Base-by-base conservation (phyloP, 352 stramenopile species). In the Pythium coloratum region DNA sequence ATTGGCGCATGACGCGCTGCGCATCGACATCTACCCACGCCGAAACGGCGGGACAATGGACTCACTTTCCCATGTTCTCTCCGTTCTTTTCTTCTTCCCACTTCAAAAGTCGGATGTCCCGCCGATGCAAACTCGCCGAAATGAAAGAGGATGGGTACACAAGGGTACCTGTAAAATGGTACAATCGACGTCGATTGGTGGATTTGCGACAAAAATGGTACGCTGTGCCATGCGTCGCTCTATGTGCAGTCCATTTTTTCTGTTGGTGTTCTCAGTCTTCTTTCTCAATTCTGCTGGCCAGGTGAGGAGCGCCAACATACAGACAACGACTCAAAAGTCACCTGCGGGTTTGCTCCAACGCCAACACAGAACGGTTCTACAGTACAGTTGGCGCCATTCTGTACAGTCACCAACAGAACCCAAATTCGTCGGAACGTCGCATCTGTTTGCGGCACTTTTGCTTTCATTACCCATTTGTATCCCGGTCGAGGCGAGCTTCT, bases 251-350 rank as follows among this genome's bases (percentile, higher is more conserved):
- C 33, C n/a, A 13, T 54, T 60, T 57, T 57, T 71, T 71, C 65
- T 67, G 58, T 51, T 71, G 65, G 65, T 71, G 65, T 53, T 53
- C 46, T 53, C 46, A 30, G 46, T 53, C n/a, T 71, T 71, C 65
- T 71, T 53, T 44, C 20, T 58, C 9, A 20, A 5, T 67, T 71
- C 65, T 66, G 56, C 50, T 70, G 55, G 62, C 58, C 47, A 34
- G 50, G 56, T 46, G 26, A 44, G 18, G n/a, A 26, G 60, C 18
- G 18, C 58, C 49, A 65, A 65, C 49, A 57, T 61, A 53, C 56
- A 57, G 46, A 70, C 34, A 49, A 54, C 53, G 62, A 38, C 42
- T 56, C 18, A 40, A 33, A 36, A 53, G 46, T 18, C 46, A 32
- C 46, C 38, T 44, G 42, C 55, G 33, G 9, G 26, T 44, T 32